Percentiles rank a stretch among this genome's conserved stretches.
These are phyloP conservation scores for Fusarium sororula DNA, from an alignment of 2,329 filamentous ascomycete genomes.

Conservation along the genomic window DNA sequence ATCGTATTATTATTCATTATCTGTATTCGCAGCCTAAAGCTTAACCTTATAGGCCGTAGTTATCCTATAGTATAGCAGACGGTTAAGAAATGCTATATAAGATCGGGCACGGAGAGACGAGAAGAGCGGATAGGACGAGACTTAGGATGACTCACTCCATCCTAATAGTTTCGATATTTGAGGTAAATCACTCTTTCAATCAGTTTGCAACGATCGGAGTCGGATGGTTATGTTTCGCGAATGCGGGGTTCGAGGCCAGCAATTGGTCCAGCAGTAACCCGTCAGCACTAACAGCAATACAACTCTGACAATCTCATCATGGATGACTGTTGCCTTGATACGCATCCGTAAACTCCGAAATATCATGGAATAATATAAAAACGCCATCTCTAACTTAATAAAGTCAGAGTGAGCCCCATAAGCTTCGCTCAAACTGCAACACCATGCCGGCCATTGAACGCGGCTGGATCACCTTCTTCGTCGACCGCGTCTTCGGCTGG, in stretches of 20 bases:
- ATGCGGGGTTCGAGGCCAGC: neutral
- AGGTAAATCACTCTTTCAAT: too few relatives aligned
- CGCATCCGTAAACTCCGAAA: neutral
- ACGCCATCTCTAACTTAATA: accelerated
- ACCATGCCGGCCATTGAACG: neutral
- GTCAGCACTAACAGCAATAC: neutral
- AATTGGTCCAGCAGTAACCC: accelerated
- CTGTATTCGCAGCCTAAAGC: too few relatives aligned
- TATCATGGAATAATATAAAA: neutral
- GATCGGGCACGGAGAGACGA: neutral
- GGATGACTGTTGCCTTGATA: neutral
- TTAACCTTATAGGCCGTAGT: too few relatives aligned
- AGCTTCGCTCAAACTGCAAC: accelerated
- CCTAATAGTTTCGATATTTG: too few relatives aligned
- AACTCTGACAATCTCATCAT: neutral
- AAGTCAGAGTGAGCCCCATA: accelerated
- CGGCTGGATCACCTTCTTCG: neutral
- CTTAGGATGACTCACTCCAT: accelerated
- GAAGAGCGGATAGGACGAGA: accelerated
- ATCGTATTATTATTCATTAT: too few relatives aligned
- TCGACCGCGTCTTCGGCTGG: neutral
- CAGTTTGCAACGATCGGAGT: neutral
- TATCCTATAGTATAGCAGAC: too few relatives aligned
- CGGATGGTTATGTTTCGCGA: neutral
- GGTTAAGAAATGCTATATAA: neutral